Base-by-base conservation (phyloP, 75 land plant species). In the Pseudotsuga menziesii region DNA sequence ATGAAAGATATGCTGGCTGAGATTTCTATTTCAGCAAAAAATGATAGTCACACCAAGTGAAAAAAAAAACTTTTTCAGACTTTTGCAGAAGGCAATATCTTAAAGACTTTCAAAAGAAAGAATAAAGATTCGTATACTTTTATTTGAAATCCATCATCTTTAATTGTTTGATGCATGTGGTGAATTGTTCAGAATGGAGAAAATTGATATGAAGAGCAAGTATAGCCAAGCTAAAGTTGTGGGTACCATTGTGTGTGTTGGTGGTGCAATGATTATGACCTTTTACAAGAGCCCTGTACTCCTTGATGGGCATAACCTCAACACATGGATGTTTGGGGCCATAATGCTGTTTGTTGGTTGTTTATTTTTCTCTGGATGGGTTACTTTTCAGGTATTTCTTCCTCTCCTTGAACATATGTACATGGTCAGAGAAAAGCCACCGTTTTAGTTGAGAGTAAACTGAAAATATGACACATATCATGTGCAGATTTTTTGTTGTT, bases 181-280 rank as follows among this genome's bases (percentile, higher is more conserved):
- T 12, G 13, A 8, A 11, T 23, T 62, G 9, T 62, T 23, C 81
- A 85, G 87, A 19, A 16, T 85, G 56, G 87, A 85, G 57, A 36
- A 55, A n/a, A 16, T 85, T 16, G 44, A 72, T 4, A 56, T 82
- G 11, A 29, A 56, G 66, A 82, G 77, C 59, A 48, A 13, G 61
- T 78, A 78, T 60, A 85, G 78, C 17, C 77, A 78, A 52, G 87
- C 87, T 22, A 85, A 82, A 73, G 70, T 79, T 17, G 6, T 85
- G 19, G 87, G 87, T 22, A 75, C 85, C 4, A 48, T 82, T 16
- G 29, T 76, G 13, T 74, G 84, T 57, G 77, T 82, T 15, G 74
- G 76, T 29, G 87, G 87, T 12, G 87, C 87, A 39, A 79, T 71
- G 19, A 48, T 82, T 15, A 85, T 85, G 81, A 48, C 84, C 4